Evolutionary conservation across 345 rosid genomes (phyloP).

Genomic region (Eucalyptus sp.): DNA sequence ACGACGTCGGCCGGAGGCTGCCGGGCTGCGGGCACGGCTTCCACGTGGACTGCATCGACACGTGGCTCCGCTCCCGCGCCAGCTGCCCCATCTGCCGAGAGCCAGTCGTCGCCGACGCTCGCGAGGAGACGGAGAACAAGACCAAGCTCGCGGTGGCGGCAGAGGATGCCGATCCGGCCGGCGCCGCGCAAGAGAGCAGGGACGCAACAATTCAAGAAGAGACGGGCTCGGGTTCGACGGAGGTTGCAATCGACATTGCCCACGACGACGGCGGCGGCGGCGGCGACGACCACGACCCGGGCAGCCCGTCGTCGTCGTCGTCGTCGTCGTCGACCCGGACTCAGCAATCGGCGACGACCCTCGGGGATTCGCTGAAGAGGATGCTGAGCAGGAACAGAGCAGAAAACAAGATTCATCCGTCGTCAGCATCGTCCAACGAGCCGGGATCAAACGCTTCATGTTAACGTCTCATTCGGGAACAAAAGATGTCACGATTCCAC

Average conservation of each 20-base stretch:
- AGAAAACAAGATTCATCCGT: conserved; percentile 22
- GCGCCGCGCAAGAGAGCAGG: neutral
- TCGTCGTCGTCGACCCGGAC: neutral
- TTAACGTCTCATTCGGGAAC: neutral
- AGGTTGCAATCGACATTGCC: conserved; percentile 9
- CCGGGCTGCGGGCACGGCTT: conserved; percentile 60
- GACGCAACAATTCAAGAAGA: neutral
- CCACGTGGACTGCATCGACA: conserved; percentile 75
- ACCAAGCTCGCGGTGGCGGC: neutral
- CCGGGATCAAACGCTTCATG: neutral
- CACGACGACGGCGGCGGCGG: neutral
- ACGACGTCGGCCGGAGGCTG: conserved; percentile 47
- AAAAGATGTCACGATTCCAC: neutral
- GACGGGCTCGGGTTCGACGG: conserved; percentile 6
- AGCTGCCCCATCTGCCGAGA: conserved; percentile 70
- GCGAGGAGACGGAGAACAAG: neutral
- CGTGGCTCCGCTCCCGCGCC: conserved; percentile 64
- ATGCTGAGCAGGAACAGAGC: conserved; percentile 38
- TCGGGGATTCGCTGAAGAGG: conserved; percentile 43
- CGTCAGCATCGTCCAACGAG: neutral
- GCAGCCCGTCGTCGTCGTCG: neutral
- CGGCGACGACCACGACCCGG: neutral
- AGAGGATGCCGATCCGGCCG: neutral
- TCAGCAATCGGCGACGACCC: neutral
- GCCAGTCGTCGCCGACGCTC: neutral